A percentile compares a stretch with the other conserved stretches of the same genome.
Conservation (phyloP, 441 rosid species). For the Gossypium davidsonii region DNA sequence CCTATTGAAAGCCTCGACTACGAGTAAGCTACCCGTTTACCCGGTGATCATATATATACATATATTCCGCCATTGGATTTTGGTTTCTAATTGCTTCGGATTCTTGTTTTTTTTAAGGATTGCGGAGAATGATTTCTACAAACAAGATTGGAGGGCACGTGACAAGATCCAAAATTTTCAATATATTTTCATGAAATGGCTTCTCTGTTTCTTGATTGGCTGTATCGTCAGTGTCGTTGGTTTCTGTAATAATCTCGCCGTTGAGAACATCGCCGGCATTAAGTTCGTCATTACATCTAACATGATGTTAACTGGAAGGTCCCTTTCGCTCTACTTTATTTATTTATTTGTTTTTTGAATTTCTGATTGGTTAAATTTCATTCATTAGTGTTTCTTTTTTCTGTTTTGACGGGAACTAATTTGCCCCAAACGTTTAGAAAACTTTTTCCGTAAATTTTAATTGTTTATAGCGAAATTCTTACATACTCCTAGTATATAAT, state of each 20-base stretch:
- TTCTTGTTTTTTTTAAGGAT: conserved; percentile 34
- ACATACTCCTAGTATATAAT: not conserved
- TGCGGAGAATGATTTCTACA: conserved; percentile 76
- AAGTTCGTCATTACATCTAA: conserved; percentile 79
- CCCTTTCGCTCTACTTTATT: not conserved
- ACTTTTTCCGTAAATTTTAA: not conserved
- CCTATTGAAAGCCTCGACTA: conserved; percentile 88
- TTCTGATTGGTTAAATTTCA: not conserved
- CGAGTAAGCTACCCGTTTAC: conserved; percentile 39
- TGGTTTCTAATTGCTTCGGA: not conserved
- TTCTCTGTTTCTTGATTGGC: conserved; percentile 58
- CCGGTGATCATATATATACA: not conserved
- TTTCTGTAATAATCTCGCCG: conserved; percentile 69
- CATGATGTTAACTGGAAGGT: conserved; percentile 66
- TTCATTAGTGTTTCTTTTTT: not conserved
- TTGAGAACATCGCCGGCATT: conserved; percentile 70
- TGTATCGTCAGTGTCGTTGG: conserved; percentile 63
- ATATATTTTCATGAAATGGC: conserved; percentile 73
- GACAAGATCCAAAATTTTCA: conserved; percentile 53
- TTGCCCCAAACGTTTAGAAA: not conserved
- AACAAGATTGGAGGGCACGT: conserved; percentile 77
- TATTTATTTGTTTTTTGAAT: not conserved
- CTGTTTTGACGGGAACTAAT: not conserved
- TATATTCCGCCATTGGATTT: not conserved
- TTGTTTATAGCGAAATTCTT: not conserved